Evolutionary conservation across 306 rosid genomes (phyloP).

Genomic region (Prunus davidiana): DNA sequence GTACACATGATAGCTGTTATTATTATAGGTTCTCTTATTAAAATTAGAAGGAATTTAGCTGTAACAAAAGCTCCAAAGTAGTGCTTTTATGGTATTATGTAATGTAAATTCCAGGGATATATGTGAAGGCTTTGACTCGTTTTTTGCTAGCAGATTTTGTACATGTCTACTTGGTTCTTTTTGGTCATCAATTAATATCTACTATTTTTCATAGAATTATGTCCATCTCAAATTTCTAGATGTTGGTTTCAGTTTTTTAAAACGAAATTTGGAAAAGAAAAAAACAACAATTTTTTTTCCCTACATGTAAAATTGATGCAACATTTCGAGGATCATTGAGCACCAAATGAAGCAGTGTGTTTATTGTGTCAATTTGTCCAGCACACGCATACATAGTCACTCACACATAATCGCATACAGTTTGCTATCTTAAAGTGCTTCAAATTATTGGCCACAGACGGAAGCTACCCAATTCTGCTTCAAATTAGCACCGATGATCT

Average conservation of each 20-base stretch:
- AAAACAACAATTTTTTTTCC: too few species aligned
- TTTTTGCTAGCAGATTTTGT: not conserved
- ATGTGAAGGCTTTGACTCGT: not conserved
- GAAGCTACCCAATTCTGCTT: not conserved
- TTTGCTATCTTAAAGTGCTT: too few species aligned
- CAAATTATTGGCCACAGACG: too few species aligned
- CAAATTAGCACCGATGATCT: not conserved
- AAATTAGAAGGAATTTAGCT: constrained; percentile 2
- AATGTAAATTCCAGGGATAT: not conserved
- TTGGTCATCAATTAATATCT: not conserved
- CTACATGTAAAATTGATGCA: too few species aligned
- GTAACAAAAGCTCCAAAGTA: not conserved
- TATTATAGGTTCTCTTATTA: not conserved
- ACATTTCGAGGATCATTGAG: not conserved
- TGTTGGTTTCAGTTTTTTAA: not conserved
- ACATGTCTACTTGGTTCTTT: not conserved
- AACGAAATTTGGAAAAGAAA: too few species aligned
- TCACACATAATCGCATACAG: too few species aligned
- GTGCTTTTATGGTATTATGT: not conserved
- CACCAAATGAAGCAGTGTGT: not conserved
- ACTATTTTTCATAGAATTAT: not conserved
- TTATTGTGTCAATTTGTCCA: too few species aligned
- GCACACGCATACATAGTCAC: too few species aligned
- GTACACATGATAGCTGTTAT: constrained; percentile 11
- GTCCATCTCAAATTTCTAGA: too few species aligned